These are phyloP conservation scores for Malassezia sympodialis DNA, from an alignment of 1,284 basidiomycete genomes.

Conservation along the genomic window DNA sequence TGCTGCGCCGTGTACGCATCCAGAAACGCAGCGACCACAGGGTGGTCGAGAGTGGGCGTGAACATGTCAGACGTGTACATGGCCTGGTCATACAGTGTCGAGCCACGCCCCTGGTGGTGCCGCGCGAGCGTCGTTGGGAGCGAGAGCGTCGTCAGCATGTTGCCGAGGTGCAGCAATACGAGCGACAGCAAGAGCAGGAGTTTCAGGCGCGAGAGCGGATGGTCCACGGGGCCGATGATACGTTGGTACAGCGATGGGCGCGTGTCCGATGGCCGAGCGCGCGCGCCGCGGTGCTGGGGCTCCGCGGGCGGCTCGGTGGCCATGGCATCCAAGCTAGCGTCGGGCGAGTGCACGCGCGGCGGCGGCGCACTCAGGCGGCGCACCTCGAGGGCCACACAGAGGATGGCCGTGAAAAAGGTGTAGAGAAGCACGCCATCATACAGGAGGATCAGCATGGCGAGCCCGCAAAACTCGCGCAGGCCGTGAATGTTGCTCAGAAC, in stretches of 20 bases:
- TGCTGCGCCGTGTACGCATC: slow-evolving; percentile 26
- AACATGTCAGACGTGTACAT: slow-evolving; percentile 25
- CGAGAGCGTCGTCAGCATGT: slow-evolving; percentile 83
- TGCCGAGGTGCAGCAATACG: slow-evolving; percentile 54
- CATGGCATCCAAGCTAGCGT: background rate
- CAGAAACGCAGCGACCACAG: slow-evolving; percentile 33
- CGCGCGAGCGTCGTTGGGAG: slow-evolving; percentile 60
- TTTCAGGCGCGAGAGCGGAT: slow-evolving; percentile 78
- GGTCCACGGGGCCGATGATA: slow-evolving; percentile 54
- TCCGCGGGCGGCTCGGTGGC: slow-evolving; percentile 12
- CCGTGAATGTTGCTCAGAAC: slow-evolving; percentile 80
- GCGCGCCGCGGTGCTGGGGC: slow-evolving; percentile 2
- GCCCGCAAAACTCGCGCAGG: slow-evolving; percentile 83
- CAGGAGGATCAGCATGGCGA: slow-evolving; percentile 73
- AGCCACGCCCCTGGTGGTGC: slow-evolving; percentile 50
- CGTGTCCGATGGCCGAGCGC: background rate
- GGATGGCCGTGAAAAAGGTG: slow-evolving; percentile 77
- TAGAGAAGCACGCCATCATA: slow-evolving; percentile 81
- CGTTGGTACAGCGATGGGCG: slow-evolving; percentile 19
- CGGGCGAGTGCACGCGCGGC: background rate
- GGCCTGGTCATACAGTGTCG: slow-evolving; percentile 37
- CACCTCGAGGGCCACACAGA: slow-evolving; percentile 85
- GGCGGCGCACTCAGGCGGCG: slow-evolving; percentile 51
- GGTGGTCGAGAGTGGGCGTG: slow-evolving; percentile 14
- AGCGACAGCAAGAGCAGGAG: slow-evolving; percentile 62